These are phyloP conservation scores for Gossypium gossypioides DNA, from an alignment of 441 rosid species.

Conservation along the genomic window DNA sequence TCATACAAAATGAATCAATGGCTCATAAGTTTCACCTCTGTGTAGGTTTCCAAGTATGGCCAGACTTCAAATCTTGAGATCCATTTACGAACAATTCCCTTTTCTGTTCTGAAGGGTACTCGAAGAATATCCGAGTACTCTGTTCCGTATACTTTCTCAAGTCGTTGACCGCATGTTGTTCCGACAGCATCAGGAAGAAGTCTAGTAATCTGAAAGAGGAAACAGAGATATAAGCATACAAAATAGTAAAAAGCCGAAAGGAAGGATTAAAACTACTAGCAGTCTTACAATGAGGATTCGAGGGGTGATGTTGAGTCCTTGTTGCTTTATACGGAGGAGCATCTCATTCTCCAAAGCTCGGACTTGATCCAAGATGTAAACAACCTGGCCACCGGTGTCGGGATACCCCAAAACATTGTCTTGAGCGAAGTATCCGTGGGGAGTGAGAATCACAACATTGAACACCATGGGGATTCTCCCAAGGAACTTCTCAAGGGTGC, in stretches of 20 bases:
- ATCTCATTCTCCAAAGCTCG: conserved; percentile 85
- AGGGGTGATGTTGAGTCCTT: conserved; percentile 83
- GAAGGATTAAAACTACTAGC: neutral
- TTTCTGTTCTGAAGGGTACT: conserved; percentile 74
- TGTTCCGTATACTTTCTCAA: conserved; percentile 75
- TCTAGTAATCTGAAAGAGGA: conserved; percentile 55
- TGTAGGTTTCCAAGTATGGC: conserved; percentile 90
- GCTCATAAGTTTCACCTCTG: conserved; percentile 48
- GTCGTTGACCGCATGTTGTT: conserved; percentile 89
- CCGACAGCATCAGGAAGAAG: conserved; percentile 94
- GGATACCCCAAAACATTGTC: conserved; percentile 92
- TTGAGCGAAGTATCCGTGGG: conserved; percentile 82
- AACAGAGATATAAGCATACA: conserved; percentile 10
- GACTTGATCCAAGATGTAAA: conserved; percentile 92
- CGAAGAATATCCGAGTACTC: conserved; percentile 84
- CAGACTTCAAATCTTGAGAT: conserved; percentile 95
- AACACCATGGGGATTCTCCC: conserved; percentile 82
- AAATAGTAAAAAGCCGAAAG: neutral
- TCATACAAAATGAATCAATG: neutral
- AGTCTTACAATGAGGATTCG: conserved; percentile 75
- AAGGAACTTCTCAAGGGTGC: conserved; percentile 70
- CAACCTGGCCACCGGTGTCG: conserved; percentile 98
- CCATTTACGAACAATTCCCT: conserved; percentile 83
- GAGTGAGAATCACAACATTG: conserved; percentile 69
- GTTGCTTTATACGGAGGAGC: conserved; percentile 79